Evolutionary conservation across 148 eudicot species (phyloP).

Genomic region (Amaranthus hypochondriacus): DNA sequence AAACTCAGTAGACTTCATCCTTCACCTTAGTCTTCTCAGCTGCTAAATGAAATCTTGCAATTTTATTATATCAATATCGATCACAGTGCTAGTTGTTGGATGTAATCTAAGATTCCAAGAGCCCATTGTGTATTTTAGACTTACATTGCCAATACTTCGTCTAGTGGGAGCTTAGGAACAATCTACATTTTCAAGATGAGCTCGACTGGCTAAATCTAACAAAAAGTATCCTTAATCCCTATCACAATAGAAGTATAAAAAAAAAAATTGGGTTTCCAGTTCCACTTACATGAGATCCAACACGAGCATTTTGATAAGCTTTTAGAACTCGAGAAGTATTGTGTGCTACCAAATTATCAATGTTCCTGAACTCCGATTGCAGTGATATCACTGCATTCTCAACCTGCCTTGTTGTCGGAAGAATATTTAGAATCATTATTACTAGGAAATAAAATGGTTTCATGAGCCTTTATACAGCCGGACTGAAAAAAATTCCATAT

Average conservation of each 20-base stretch:
- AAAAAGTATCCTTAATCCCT: not conserved
- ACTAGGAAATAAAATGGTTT: not conserved
- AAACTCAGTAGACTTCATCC: not conserved
- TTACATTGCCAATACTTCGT: not conserved
- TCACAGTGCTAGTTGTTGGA: not conserved
- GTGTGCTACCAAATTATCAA: conserved; percentile 80
- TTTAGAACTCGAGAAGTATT: conserved; percentile 77
- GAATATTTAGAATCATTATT: not conserved
- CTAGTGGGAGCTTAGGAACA: not conserved
- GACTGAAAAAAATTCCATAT: not conserved
- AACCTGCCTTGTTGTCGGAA: conserved; percentile 35
- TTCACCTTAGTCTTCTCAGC: not conserved
- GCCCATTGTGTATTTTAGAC: not conserved
- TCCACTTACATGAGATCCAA: conserved; percentile 77
- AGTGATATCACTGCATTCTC: conserved; percentile 70
- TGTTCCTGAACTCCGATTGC: conserved; percentile 67
- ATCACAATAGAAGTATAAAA: not conserved
- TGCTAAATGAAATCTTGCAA: not conserved
- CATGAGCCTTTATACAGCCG: not conserved
- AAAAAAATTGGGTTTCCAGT: not conserved
- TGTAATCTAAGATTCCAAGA: not conserved
- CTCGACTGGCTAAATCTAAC: not conserved
- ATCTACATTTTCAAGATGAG: not conserved
- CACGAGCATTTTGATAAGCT: conserved; percentile 83
- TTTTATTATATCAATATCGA: not conserved